A percentile compares a stretch with the other conserved stretches of the same genome.
phyloP scores from a whole-genome alignment of 768 basidiomycete genomes.

The Podaxis rugospora region DNA sequence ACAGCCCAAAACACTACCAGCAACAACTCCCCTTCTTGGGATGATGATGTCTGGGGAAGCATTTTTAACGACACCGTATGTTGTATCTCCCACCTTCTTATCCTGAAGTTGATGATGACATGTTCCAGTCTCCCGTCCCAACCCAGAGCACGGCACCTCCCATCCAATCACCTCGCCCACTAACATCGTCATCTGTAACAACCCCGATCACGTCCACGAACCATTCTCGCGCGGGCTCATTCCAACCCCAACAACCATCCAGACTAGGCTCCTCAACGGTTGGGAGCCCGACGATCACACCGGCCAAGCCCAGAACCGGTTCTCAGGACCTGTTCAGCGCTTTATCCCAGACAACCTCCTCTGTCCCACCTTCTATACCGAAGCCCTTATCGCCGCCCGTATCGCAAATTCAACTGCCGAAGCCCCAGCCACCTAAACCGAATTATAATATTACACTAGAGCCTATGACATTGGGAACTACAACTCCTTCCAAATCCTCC shows the following conservation, averaged over 20 bases:
- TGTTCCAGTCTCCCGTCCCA: background rate
- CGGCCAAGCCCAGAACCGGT: background rate
- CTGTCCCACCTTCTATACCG: background rate
- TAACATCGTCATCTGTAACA: slow-evolving; percentile 18
- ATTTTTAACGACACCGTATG: slow-evolving; percentile 48
- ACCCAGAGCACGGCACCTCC: slow-evolving; percentile 10
- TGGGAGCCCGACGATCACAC: slow-evolving; percentile 17
- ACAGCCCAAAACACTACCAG: slow-evolving; percentile 38
- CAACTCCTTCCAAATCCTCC: slow-evolving; percentile 10
- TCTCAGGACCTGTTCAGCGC: background rate
- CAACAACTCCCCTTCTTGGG: slow-evolving; percentile 50
- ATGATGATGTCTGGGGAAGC: slow-evolving; percentile 83
- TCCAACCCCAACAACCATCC: slow-evolving; percentile 32
- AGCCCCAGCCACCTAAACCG: slow-evolving; percentile 17
- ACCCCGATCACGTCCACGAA: slow-evolving; percentile 10
- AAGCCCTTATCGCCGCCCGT: slow-evolving; percentile 8
- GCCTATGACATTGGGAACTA: slow-evolving; percentile 11
- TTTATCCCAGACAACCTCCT: slow-evolving; percentile 3
- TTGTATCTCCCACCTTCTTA: slow-evolving; percentile 19
- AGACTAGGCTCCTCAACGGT: slow-evolving; percentile 35
- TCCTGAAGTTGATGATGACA: background rate
- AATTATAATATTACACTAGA: slow-evolving; percentile 27
- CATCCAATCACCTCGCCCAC: background rate
- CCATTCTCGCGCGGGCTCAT: slow-evolving; percentile 17
- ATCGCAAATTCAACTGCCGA: slow-evolving; percentile 16